Percentiles rank a stretch among this genome's conserved stretches.
phyloP scores from a whole-genome alignment of 257 asterid genomes.

The Nicotiana obtusifolia region DNA sequence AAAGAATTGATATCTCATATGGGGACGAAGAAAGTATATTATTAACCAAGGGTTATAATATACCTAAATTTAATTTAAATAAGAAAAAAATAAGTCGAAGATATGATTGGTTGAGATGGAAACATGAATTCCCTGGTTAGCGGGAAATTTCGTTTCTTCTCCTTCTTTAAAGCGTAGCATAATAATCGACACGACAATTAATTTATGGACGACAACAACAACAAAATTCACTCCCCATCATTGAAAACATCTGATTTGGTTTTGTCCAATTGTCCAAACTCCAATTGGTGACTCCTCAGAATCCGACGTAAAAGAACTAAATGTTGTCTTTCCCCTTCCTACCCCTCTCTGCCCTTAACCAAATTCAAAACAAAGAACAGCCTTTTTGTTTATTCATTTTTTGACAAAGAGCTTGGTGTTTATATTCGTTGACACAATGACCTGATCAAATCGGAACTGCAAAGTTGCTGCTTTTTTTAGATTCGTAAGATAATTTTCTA shows the following conservation, averaged over 20 bases:
- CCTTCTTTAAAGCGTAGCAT: no score
- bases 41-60: no score
- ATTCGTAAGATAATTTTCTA: not conserved
- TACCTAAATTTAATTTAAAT: no score
- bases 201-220: not conserved
- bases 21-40: no score
- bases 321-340: not conserved
- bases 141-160: not conserved
- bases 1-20: no score
- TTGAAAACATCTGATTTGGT: not conserved
- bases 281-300: not conserved
- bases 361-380: not conserved
- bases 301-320: not conserved
- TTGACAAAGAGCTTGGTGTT: no score
- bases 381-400: not conserved
- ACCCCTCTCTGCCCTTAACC: not conserved
- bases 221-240: not conserved
- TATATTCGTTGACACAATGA: not conserved
- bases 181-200: not conserved
- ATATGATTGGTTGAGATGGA: not conserved
- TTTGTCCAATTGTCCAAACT: not conserved
- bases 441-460: slow-evolving; percentile 6
- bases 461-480: not conserved
- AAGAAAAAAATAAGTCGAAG: not conserved
- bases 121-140: not conserved